Evolutionary conservation across 768 basidiomycete species (phyloP), one percentile per base, ranked within the genome.

Genomic region (Auriscalpium orientale): DNA sequence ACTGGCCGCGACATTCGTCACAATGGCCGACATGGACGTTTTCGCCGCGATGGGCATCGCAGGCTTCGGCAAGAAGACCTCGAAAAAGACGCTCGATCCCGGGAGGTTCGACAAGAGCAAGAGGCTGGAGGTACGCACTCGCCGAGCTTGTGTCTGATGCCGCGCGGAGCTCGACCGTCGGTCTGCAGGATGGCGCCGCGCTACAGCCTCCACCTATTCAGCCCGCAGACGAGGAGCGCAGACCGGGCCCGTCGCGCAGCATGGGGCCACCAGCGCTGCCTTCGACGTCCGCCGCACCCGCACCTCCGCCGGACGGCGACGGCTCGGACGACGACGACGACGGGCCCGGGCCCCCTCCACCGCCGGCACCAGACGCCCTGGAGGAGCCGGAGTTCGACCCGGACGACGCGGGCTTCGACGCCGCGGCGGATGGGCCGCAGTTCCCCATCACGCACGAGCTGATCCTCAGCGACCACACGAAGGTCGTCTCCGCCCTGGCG

Each of bases 401-500:
- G 35, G 67, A 70, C 35, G 81, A 81, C 45, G 70, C 72, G 18
- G 66, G 69, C 49, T 28, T 28, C 28, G 67, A 68, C 46, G 73
- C 76, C 55, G 77, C 78, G 49, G 71, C 71, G 11, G 81, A 82
- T 54, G 65, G 73, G 45, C 81, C 83, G 46, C 76, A 77, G 52
- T 90, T 95, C 66, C 97, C 97, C 20, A 81, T 84, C 34, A 87
- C 92, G 7, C 95, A 98, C 68, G 95, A 98, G 74, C 80, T 95
- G 55, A 71, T 82, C 11, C 78, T 98, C 66, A 97, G 95, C 70
- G 95, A 98, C 71, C 97, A 98, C 68, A 87, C 82, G 12, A 99
- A 98, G 74, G 92, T 97, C 52, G 84, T 98, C 18, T 92, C 95
- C 21, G 93, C 97, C 4, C 76, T 99, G 20, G 79, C 93, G 0